Base-by-base conservation (phyloP, 2,329 filamentous ascomycete genomes). In the Aureobasidium leucospermi region DNA sequence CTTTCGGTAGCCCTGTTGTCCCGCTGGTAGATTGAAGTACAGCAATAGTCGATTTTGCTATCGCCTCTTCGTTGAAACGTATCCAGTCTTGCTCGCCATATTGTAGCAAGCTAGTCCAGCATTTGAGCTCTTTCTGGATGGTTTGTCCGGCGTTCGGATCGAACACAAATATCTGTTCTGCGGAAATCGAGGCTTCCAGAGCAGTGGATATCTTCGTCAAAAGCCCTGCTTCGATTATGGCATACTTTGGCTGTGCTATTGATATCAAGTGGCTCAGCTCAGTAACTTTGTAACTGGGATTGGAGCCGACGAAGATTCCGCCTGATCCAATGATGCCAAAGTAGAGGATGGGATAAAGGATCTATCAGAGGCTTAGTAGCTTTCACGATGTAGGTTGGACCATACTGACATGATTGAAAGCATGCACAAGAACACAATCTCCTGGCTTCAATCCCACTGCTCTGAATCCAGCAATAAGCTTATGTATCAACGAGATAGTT, bases 231-330 rank as follows among this genome's bases (percentile, higher is more conserved):
- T 53, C 49, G 7, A 76, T 75, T 58, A 82, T 73, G 62, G 81
- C 70, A 51, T 78, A 68, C 47, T 74, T 76, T 2, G 78, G 74
- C 28, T 74, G 67, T 6, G 77, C 76, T 31, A 75, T 66, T 2
- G 66, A 60, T 41, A 81, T 66, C 60, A 79, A 72, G 62, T 81
- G 78, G 11, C 73, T 70, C n/a, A 82, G 66, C 67, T 81, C 79
- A 23, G 73, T 63, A 7, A 70, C 67, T 31, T 76, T 78, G 62
- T 76, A 80, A 10, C 73, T 71, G 4, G 76, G 74, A 63, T 81
- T 82, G 10, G 77, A 74, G 15, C 78, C 79, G 62, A 78, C 77
- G 66, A 78, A 80, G 36, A 77, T 69, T 49, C 76, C 78, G 13
- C 75, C 76, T 32, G 76, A 73, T 23, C 77, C 78, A 62, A 80